Conservation (phyloP, 305 asterid species). For the Fraxinus floribunda region DNA sequence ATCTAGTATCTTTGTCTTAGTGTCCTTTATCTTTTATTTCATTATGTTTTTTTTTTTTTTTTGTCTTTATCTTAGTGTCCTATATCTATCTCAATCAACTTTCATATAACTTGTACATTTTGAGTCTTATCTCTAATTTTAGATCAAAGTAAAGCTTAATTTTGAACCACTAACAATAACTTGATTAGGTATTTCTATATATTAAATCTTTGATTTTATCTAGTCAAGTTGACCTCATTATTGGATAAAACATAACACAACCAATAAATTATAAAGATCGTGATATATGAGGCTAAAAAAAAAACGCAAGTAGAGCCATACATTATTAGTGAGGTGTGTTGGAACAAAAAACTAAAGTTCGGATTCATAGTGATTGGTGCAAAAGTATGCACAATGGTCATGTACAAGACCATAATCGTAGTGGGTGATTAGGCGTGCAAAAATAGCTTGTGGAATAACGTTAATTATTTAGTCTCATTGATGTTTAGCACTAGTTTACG, state of each 20-base stretch:
- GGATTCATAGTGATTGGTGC: neutral
- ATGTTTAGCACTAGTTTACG: no score
- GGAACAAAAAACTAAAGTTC: neutral
- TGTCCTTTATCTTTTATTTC: neutral
- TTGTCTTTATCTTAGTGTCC: neutral
- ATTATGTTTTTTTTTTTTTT: no score
- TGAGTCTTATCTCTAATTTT: neutral
- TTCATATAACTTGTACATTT: neutral
- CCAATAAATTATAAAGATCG: neutral
- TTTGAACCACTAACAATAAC: neutral
- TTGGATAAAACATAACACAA: neutral
- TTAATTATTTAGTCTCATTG: no score
- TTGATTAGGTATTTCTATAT: neutral
- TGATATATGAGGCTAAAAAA: neutral
- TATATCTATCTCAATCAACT: neutral
- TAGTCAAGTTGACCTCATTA: neutral
- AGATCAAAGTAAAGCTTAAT: no score
- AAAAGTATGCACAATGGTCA: no score
- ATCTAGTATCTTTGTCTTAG: neutral
- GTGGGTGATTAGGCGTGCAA: neutral
- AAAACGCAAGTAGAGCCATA: neutral
- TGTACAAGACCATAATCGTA: neutral
- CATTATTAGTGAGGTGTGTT: neutral
- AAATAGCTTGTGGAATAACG: neutral
- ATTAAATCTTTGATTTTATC: neutral